phyloP scores from a whole-genome alignment of 1,284 basidiomycete genomes.

The Sporisorium scitamineum region DNA sequence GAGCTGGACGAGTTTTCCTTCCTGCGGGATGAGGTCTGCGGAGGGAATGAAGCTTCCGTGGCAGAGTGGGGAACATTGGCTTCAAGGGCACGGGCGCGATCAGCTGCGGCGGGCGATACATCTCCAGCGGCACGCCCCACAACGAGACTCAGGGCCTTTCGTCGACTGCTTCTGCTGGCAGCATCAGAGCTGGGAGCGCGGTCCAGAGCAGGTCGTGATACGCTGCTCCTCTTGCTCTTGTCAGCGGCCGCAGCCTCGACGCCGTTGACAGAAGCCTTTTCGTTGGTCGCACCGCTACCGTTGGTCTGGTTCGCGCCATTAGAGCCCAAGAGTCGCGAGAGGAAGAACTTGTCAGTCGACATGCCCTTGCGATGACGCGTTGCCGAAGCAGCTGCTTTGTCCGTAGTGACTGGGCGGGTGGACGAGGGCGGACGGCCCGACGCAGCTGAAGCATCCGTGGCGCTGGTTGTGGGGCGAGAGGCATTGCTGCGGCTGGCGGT shows the following conservation, averaged over 20 bases:
- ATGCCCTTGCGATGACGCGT: conserved; percentile 62
- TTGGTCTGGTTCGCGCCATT: conserved; percentile 18
- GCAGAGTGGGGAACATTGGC: conserved; percentile 13
- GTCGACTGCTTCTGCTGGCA: conserved; percentile 33
- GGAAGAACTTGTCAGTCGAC: conserved; percentile 65
- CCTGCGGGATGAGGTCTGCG: conserved; percentile 15
- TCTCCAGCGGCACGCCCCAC: conserved; percentile 44
- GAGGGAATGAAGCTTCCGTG: conserved; percentile 19
- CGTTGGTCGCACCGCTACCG: background rate
- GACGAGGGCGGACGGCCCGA: conserved; percentile 25
- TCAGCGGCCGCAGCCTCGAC: conserved; percentile 14
- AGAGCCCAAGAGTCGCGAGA: conserved; percentile 54
- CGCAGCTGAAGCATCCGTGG: conserved; percentile 5
- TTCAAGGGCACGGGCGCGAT: conserved; percentile 34
- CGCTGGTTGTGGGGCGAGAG: conserved; percentile 6
- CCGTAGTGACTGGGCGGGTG: conserved; percentile 8
- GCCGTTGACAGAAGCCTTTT: conserved; percentile 9
- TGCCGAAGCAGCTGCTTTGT: conserved; percentile 22
- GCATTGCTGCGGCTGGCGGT: conserved; percentile 8
- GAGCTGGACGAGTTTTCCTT: conserved; percentile 31
- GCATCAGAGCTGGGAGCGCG: conserved; percentile 36
- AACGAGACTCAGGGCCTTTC: conserved; percentile 64
- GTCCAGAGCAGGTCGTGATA: conserved; percentile 24
- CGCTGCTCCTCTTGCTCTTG: conserved; percentile 43
- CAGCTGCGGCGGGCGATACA: conserved; percentile 34